A percentile compares a stretch with the other conserved stretches of the same genome.
Evolutionary conservation across 2,329 filamentous ascomycete genomes (phyloP).

Genomic region (Trichoderma guizhouense): DNA sequence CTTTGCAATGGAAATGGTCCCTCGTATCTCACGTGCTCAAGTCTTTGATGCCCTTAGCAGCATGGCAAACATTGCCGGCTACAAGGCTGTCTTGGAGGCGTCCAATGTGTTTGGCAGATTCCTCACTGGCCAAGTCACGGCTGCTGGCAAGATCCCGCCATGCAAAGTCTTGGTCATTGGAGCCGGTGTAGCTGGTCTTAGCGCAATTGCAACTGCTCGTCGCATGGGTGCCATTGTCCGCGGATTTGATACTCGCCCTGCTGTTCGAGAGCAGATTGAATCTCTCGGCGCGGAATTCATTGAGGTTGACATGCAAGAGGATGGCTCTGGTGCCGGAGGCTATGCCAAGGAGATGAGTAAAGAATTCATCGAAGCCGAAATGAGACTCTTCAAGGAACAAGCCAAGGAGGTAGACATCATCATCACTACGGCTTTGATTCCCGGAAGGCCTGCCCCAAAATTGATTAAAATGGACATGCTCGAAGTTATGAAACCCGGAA

Average conservation of each 20-base stretch:
- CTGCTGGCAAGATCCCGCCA: conserved; percentile 84
- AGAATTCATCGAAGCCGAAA: conserved; percentile 87
- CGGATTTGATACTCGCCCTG: conserved; percentile 87
- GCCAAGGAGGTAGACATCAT: conserved; percentile 87
- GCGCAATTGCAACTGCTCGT: conserved; percentile 81
- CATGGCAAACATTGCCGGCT: conserved; percentile 93
- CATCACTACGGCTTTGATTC: conserved; percentile 88
- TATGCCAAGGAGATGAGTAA: conserved; percentile 95
- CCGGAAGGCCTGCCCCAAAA: conserved; percentile 76
- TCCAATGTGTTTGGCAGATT: conserved; percentile 88
- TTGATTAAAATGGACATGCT: conserved; percentile 79
- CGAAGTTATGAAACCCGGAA: conserved; percentile 83
- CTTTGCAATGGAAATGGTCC: conserved; percentile 93
- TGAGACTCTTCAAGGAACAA: conserved; percentile 88
- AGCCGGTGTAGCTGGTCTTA: conserved; percentile 82
- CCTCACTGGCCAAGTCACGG: conserved; percentile 84
- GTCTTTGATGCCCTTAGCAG: conserved; percentile 85
- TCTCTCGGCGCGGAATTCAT: conserved; percentile 87
- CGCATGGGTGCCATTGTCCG: conserved; percentile 85
- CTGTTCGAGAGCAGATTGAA: conserved; percentile 83
- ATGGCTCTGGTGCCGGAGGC: conserved; percentile 78
- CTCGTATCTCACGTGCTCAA: conserved; percentile 83
- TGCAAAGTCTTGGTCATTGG: conserved; percentile 90
- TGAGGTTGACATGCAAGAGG: conserved; percentile 80
- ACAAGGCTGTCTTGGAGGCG: conserved; percentile 86